Conservation (phyloP, 2,329 filamentous ascomycete species). For the Diaporthe eres region DNA sequence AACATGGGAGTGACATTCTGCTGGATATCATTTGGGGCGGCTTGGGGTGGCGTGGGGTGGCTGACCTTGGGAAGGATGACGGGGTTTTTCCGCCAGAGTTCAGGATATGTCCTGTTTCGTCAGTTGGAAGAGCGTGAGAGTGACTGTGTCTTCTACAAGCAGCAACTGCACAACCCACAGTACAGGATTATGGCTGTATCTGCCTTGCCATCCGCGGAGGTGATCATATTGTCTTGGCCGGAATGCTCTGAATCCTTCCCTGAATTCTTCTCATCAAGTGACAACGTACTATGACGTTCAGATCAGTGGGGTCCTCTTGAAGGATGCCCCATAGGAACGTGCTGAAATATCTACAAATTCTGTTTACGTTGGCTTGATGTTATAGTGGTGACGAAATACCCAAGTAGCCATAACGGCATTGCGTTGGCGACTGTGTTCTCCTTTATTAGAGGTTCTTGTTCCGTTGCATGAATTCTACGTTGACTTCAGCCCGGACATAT, state of each 20-base stretch:
- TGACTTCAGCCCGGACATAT: not conserved
- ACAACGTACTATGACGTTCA: not conserved
- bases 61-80: not conserved
- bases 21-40: not conserved
- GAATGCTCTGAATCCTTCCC: not conserved
- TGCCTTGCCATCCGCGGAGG: not conserved
- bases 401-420: not conserved
- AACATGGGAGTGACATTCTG: not conserved
- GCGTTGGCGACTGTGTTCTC: not conserved
- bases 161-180: not conserved
- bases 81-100: not conserved
- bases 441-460: not conserved
- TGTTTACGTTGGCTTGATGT: not conserved
- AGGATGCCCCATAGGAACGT: not conserved
- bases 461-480: not conserved
- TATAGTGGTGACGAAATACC: not conserved
- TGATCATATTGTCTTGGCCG: not conserved
- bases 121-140: not conserved
- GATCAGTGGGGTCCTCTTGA: not conserved
- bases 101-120: not conserved
- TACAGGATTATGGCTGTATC: too few relatives aligned
- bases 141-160: not conserved
- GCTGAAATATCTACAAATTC: not conserved
- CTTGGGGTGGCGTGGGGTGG: not conserved
- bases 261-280: not conserved